A percentile compares a stretch with the other conserved stretches of the same genome.
Conservation (phyloP, 805 yeast species). For the Saccharomycopsis vini region DNA sequence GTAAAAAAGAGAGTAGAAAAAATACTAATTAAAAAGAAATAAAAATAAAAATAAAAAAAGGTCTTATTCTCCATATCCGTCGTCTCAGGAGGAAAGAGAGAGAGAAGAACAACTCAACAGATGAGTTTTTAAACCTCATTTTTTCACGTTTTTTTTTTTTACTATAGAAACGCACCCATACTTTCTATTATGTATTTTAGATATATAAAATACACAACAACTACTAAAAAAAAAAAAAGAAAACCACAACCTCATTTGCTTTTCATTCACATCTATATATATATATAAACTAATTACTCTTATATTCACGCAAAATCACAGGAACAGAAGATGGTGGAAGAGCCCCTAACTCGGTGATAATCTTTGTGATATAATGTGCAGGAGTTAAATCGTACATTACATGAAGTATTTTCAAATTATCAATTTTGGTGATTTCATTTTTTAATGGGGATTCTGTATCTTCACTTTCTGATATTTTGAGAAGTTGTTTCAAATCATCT, state of each 20-base stretch:
- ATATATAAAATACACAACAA: no score
- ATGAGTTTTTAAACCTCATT: no score
- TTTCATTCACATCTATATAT: not conserved
- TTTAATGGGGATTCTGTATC: constrained; percentile 21
- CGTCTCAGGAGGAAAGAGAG: no score
- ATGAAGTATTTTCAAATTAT: constrained; percentile 61
- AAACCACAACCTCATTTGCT: not conserved
- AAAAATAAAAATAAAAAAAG: no score
- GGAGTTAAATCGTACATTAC: constrained; percentile 93
- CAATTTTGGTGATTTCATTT: constrained; percentile 24
- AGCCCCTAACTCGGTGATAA: constrained; percentile 92
- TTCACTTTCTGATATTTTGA: constrained; percentile 21
- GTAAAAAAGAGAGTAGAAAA: no score
- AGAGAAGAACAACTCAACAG: no score
- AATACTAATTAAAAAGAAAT: no score
- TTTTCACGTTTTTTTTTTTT: not conserved
- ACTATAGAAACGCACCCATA: not conserved
- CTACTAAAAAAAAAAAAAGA: no score
- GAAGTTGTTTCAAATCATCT: constrained; percentile 22
- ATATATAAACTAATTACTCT: constrained; percentile 28
- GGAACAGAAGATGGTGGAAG: constrained; percentile 98
- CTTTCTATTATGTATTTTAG: not conserved
- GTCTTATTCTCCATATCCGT: no score
- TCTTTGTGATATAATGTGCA: constrained; percentile 85
- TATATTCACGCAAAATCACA: constrained; percentile 88